Base-by-base conservation (phyloP, 2,329 filamentous ascomycete species). In the Myriosclerotinia duriaeana region DNA sequence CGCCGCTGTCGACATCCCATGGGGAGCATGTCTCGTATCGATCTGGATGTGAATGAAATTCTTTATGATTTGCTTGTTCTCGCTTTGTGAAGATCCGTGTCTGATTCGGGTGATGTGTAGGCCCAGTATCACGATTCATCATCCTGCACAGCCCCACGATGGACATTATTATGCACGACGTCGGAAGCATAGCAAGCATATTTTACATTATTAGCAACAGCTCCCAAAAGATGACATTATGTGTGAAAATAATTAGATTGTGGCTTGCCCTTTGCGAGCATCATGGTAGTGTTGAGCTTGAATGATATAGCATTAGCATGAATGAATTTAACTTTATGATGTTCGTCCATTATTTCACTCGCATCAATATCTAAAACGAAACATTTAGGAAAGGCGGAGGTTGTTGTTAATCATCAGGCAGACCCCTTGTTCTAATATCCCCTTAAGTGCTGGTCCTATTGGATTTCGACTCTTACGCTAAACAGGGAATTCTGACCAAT, bases 1-100 rank as follows among this genome's bases (percentile, higher is more conserved):
- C 56, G 56, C 36, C 44, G 14, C 34, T 17, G 56, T 60, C 44
- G 56, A 17, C n/a, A 60, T 50, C 30, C 56, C 44, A 50, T 36
- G 58, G 58, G 30, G 53, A 54, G 30, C 58, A 26, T 60, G 44
- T 50, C 56, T 60, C 56, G 56, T 60, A 60, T 60, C 34, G 30
- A 48, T 34, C 42, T 15, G 30, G 22, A 60, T 22, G n/a, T 17
- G 44, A 60, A 38, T 26, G 20, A 15, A 34, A 60, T 38, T 20
- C 11, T 34, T 20, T n/a, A 50, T 50, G 58, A 48, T 48, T 50
- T 36, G 42, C 42, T 60, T 48, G 12, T 36, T n/a, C 12, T 30
- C 55, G 17, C 40, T n/a, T 50, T 4, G 8, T 26, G 20, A 60
- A 60, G 56, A 60, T 60, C 44, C 2, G 46, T 60, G 12, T 50